Evolutionary conservation across 495 filamentous ascomycete species (phyloP), one percentile per base, ranked within the genome.

Genomic region (Trichoderma orchidacearum): DNA sequence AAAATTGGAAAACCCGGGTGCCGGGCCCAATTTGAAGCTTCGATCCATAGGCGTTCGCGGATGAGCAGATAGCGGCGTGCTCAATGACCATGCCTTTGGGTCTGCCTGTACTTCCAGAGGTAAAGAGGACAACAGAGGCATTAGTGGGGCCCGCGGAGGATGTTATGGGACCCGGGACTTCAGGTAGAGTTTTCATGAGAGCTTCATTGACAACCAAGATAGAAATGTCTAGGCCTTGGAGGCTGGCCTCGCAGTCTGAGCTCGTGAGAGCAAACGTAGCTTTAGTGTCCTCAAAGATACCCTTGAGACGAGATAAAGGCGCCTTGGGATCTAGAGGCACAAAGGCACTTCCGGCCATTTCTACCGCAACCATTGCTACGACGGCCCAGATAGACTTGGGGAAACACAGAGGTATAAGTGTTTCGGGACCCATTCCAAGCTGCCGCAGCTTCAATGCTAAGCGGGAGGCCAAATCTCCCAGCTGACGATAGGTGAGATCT

Each of bases 1-100:
- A 82, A 54, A 85, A 80, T 58, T 89, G 85, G 60, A 89, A 72
- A 7, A 83, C 76, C 3, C 81, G 69, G 81, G 59, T 1, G 61
- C 68, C 28, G 69, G 59, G 18, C 81, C 59, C 0, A 54, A 54
- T 1, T 74, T 72, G 2, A 79, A 66, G n/a, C 66, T 61, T 17
- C 59, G 59, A 0, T 74, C 73, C 0, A 68, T 57, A 3, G 81
- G 62, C 60, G 58, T 56, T 9, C 55, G 30, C 9, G 38, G 23
- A 8, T 5, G 69, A 66, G 30, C 63, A 66, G 23, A 76, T 62
- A 18, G 65, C 51, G 27, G 61, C 58, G 36, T 79, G 75, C 15
- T 73, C 61, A 5, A 74, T 69, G 32, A 77, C 54, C 23, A 74
- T 66, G 29, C 75, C 56, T 58, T 67, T 63, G 0, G 81, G 76